Base-by-base conservation (phyloP, 2,329 filamentous ascomycete genomes). In the Acrodontium crateriforme region DNA sequence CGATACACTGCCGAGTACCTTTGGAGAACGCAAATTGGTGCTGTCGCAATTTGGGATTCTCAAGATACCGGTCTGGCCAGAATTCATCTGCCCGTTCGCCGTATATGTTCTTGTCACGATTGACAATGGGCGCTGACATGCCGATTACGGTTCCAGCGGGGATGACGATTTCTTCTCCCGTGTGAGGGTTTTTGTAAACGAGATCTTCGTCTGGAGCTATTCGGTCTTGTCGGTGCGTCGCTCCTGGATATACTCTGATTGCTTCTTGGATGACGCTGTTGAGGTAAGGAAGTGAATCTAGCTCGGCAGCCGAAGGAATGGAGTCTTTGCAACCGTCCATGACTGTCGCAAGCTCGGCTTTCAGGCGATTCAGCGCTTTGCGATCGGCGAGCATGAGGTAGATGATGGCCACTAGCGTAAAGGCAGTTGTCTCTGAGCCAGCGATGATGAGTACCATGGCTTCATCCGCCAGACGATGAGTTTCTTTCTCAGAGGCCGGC, bases 321-420 rank as follows among this genome's bases (percentile, higher is more conserved):
- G 16, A 13, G 8, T 23, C 10, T 12, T 12, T 20, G 8, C 9
- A 9, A 12, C 18, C 24, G 9, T 16, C 9, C 16, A 34, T 28
- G 7, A 12, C 20, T 10, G 18, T 13, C 5, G 27, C 24, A 18
- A 39, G 34, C 21, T 39, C 37, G 12, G 18, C 9, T 18, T 28
- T 19, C 2, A 37, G 28, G 6, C 21, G 23, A 7, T 13, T 7
- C n/a, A 33, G 20, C 9, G 27, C 27, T 2, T 16, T 9, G 4
- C 26, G 37, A 16, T 33, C 25, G n/a, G 29, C 25, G 18, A 37
- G 28, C 15, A 40, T 14, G 21, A 36, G 28, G 32, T 33, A 37
- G 18, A 32, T 21, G 5, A 25, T 34, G 6, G 28, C 19, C n/a
- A 16, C 21, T 3, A 38, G 23, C 9, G 30, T 28, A 10, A 17